Conservation (phyloP, 2,329 filamentous ascomycete genomes). For the Calonectria pteridis region DNA sequence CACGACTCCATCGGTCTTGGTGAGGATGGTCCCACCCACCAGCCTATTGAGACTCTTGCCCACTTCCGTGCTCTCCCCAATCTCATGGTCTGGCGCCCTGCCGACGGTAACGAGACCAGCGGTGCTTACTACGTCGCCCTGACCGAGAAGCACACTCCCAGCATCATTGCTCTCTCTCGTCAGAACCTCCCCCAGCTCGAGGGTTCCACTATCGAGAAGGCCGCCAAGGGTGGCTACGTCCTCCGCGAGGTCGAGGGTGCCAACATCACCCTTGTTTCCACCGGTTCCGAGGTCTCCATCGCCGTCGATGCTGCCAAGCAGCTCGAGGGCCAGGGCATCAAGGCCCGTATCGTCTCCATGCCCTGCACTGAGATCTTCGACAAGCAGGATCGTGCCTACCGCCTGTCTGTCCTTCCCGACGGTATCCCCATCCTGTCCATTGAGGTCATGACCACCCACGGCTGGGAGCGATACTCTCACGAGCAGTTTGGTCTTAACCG, state of each 20-base stretch:
- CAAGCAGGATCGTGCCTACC: conserved; percentile 93
- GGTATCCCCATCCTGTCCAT: conserved; percentile 93
- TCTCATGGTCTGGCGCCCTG: conserved; percentile 99
- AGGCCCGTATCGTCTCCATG: conserved; percentile 92
- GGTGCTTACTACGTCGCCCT: conserved; percentile 97
- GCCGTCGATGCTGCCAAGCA: conserved; percentile 93
- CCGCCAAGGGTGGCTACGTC: conserved; percentile 95
- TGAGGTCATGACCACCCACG: conserved; percentile 96
- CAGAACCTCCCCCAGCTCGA: conserved; percentile 99
- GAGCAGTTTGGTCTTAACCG: conserved; percentile 99
- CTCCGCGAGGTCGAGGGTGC: conserved; percentile 87
- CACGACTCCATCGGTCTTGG: conserved; percentile 99
- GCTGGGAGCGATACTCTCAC: conserved; percentile 99
- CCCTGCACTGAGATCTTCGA: conserved; percentile 99
- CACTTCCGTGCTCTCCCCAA: conserved; percentile 99
- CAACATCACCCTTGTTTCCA: conserved; percentile 89
- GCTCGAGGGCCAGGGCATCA: conserved; percentile 89
- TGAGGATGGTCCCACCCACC: conserved; percentile 98
- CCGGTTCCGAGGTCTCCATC: conserved; percentile 95
- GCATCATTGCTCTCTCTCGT: conserved; percentile 93
- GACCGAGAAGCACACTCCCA: conserved; percentile 89
- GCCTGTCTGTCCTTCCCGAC: conserved; percentile 90
- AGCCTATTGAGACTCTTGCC: conserved; percentile 97
- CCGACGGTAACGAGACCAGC: conserved; percentile 98
- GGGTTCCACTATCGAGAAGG: conserved; percentile 89